Base-by-base conservation (phyloP, 2,329 filamentous ascomycete genomes). In the Colletotrichum liaoningense region DNA sequence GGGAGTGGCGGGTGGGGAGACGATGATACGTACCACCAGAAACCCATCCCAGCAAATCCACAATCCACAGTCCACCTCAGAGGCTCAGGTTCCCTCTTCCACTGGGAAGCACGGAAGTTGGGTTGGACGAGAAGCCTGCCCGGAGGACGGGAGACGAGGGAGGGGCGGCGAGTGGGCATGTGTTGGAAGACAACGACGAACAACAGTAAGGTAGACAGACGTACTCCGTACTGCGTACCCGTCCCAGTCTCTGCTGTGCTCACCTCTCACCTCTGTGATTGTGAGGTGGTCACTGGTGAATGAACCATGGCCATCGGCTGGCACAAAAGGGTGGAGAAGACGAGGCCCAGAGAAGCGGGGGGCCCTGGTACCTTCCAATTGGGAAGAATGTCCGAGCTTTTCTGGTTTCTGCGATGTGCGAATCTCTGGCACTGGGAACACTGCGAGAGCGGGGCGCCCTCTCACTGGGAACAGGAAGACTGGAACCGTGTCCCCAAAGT, bases 301-400 rank as follows among this genome's bases (percentile, higher is more conserved):
- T 49, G 42, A 49, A 49, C 42, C 42, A 35, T 35, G 11, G 33
- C 9, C 33, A 22, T 49, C 42, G 67, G 28, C 38, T 56, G 66
- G 58, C 30, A 33, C 54, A 30, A 54, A 66, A 57, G 19, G 63
- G 63, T 66, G 54, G 63, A 11, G 63, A 46, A 49, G 56, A 16
- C n/a, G 38, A 55, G 30, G 22, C 49, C 66, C 49, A 69, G 38
- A 54, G 55, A 70, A 69, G 70, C 66, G 54, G 70, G 69, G 58
- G 69, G 60, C 6, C 67, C 66, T 69, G 55, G 28, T 74, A 12
- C 71, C 71, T 71, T 74, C 71, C 71, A 74, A 72, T 66, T 74
- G 68, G 62, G 71, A 74, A 74, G 71, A 60, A 67, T 74, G 71
- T 74, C 71, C 71, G 71, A 74, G 71, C 71, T 74, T 73, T 60